Evolutionary conservation across 1,139 yeast genomes (phyloP), one percentile per base, ranked within the genome.

Genomic region (Kodamaea arcana): DNA sequence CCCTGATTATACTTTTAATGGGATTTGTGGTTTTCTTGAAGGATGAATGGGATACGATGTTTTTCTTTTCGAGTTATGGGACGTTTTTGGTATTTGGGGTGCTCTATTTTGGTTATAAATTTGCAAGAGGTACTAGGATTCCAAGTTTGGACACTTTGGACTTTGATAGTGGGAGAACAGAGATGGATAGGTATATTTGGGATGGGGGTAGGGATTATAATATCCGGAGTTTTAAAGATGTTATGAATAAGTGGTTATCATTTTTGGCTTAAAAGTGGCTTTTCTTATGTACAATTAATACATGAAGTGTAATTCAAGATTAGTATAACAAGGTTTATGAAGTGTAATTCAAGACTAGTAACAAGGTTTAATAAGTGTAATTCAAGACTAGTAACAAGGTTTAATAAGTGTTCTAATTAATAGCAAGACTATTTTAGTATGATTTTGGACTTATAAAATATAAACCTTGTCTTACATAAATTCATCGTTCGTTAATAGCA

Each of bases 141-240:
- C 78, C 73, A 16, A 73, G 84, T 36, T 60, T 84, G 33, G 85
- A 80, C 41, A 77, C 80, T 17, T 56, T 86, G 38, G 94, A 86
- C 54, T 68, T 83, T 45, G 94, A 83, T 51, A 72, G 85, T 0
- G 94, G 94, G 2, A 69, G 94, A 48, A 72, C 88, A 33, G 94
- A 83, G 49, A 74, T 78, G 59, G 87, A 80, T 51, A 57, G 82
- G 32, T 75, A 73, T 43, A 75, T 79, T 27, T 80, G 86, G 86
- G 83, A 79, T 46, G 85, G 81, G 32, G 83, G 80, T 15, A 55
- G 63, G 39, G 72, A 67, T 32, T 68, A 66, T 42, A 65, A 68
- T 40, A 52, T 53, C 17, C 50, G 57, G 32, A 65, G 56, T 37
- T 30, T 62, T 27, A 64, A 62, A 37, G 73, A 66, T 23, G 57